phyloP scores from a whole-genome alignment of 2,329 filamentous ascomycete species.

The Pyrenochaeta sp. region DNA sequence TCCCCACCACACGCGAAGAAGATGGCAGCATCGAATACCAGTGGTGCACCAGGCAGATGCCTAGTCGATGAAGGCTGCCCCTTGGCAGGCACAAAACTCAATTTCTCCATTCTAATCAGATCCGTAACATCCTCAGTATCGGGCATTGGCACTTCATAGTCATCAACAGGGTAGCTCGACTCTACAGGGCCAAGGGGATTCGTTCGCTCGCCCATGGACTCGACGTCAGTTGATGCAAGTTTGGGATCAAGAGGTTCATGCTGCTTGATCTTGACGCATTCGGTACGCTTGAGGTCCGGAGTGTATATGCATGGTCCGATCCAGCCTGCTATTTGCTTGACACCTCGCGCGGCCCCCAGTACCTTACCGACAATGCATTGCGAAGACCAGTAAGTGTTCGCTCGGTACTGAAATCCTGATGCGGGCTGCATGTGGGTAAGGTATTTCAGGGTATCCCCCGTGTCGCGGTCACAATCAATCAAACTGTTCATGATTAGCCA shows the following conservation, averaged over 20 bases:
- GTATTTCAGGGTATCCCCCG: constrained; percentile 70
- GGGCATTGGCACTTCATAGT: constrained; percentile 70
- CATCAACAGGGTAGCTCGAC: constrained; percentile 68
- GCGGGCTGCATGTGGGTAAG: constrained; percentile 73
- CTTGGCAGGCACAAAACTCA: constrained; percentile 64
- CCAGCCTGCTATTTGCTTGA: constrained; percentile 76
- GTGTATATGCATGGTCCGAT: constrained; percentile 76
- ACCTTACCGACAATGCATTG: constrained; percentile 79
- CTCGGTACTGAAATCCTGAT: constrained; percentile 79
- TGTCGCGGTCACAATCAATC: constrained; percentile 76
- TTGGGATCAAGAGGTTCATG: constrained; percentile 63
- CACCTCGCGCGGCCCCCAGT: constrained; percentile 71
- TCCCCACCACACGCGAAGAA: constrained; percentile 52
- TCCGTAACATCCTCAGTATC: constrained; percentile 68
- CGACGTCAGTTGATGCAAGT: constrained; percentile 67
- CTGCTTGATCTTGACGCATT: constrained; percentile 74
- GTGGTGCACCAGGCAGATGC: constrained; percentile 40
- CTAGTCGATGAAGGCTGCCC: constrained; percentile 42
- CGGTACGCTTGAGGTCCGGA: constrained; percentile 70
- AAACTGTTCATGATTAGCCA: constrained; percentile 82
- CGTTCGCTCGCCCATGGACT: constrained; percentile 72
- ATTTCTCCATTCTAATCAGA: constrained; percentile 73
- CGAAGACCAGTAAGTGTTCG: constrained; percentile 79
- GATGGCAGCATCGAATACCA: constrained; percentile 51
- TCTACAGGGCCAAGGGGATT: constrained; percentile 73